These are phyloP conservation scores for Leccinum solheimii DNA, from an alignment of 1,284 basidiomycete genomes.

Conservation along the genomic window DNA sequence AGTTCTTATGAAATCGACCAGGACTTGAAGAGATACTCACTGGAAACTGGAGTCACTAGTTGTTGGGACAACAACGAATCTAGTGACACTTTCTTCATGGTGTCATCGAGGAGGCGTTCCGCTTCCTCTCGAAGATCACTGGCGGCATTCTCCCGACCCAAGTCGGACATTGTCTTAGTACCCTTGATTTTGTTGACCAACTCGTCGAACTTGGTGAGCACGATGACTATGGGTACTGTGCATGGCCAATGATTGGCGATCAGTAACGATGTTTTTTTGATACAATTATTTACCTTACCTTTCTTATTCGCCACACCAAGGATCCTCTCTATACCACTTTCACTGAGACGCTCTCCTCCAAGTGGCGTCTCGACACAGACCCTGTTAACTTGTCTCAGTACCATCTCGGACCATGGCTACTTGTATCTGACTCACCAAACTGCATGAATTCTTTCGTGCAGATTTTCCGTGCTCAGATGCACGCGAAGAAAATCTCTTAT, in stretches of 20 bases:
- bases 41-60: conserved; percentile 4
- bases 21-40: neutral
- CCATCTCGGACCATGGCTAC: neutral
- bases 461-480: neutral
- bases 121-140: conserved; percentile 3
- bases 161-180: neutral
- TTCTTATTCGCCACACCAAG: conserved; percentile 10
- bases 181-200: neutral
- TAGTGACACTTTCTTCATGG: conserved; percentile 3
- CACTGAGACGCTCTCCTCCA: conserved; percentile 3
- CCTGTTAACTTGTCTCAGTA: neutral
- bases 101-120: conserved; percentile 2
- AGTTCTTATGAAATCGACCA: neutral
- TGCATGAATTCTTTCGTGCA: neutral
- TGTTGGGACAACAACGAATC: conserved; percentile 8
- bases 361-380: conserved; percentile 4
- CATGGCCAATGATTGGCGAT: too few relatives aligned
- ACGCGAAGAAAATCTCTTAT: neutral
- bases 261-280: neutral
- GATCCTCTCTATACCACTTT: conserved; percentile 8
- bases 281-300: neutral
- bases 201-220: conserved; percentile 8
- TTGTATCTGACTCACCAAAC: neutral
- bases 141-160: neutral
- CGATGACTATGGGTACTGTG: conserved; percentile 6